Conservation (phyloP, 371 early-diverging fungal species). For the Mucor sp. region DNA sequence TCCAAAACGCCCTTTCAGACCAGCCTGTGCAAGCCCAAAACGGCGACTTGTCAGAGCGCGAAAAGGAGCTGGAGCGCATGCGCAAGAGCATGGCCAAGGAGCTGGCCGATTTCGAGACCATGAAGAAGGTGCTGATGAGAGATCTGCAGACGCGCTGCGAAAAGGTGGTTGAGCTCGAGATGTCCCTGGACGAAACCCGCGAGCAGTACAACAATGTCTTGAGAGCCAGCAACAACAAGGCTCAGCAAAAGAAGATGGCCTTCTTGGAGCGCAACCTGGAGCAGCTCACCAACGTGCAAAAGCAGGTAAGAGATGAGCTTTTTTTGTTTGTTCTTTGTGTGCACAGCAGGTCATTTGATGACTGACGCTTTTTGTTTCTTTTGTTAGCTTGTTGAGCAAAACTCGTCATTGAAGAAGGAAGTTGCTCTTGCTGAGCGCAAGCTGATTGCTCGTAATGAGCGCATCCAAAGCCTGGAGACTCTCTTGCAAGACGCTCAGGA, state of each 20-base stretch:
- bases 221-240: constrained; percentile 79
- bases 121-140: constrained; percentile 96
- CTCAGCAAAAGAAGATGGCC: constrained; percentile 93
- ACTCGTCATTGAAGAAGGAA: constrained; percentile 92
- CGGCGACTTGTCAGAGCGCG: constrained; percentile 59
- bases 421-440: constrained; percentile 89
- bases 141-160: constrained; percentile 96
- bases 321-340: background rate
- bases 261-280: constrained; percentile 95
- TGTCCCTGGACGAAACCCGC: constrained; percentile 89
- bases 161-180: constrained; percentile 92
- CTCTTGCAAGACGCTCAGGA: constrained; percentile 80
- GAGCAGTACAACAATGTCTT: constrained; percentile 88
- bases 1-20: constrained; percentile 29
- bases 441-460: constrained; percentile 87
- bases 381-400: constrained; percentile 86
- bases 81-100: constrained; percentile 91
- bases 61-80: constrained; percentile 86
- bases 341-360: background rate
- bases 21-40: constrained; percentile 26
- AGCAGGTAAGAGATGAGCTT: constrained; percentile 77
- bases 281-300: constrained; percentile 92
- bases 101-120: constrained; percentile 90
- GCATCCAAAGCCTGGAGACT: constrained; percentile 88
- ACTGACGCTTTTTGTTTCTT: background rate